A percentile compares a stretch with the other conserved stretches of the same genome.
Evolutionary conservation across 257 asterid species (phyloP).

Genomic region (Mitragyna speciosa): DNA sequence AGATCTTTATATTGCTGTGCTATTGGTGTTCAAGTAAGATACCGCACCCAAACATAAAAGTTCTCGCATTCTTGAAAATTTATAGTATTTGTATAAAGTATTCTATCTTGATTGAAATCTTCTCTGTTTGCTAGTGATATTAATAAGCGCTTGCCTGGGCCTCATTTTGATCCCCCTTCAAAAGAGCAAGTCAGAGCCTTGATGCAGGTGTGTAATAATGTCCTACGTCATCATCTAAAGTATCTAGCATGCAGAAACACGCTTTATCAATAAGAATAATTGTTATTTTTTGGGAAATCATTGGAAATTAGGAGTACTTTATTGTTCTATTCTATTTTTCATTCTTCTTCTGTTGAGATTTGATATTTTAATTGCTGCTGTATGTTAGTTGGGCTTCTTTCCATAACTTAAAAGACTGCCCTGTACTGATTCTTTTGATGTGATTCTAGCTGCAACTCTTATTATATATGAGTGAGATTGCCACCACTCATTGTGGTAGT

Average conservation of each 20-base stretch:
- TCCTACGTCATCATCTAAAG: not conserved
- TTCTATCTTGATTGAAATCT: not conserved
- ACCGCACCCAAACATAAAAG: not conserved
- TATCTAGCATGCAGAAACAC: not conserved
- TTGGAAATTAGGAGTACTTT: not conserved
- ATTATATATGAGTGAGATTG: not conserved
- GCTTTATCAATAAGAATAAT: not conserved
- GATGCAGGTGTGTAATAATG: conserved; percentile 48
- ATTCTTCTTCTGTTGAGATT: not conserved
- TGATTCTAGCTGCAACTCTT: not conserved
- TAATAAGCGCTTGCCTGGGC: conserved; percentile 90
- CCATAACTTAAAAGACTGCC: not conserved
- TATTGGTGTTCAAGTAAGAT: conserved; percentile 82
- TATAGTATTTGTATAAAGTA: not conserved
- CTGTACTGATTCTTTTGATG: not conserved
- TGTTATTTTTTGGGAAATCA: no score
- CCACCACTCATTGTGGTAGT: not conserved
- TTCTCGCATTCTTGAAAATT: not conserved
- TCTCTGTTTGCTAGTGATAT: conserved; percentile 56
- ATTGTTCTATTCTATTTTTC: not conserved
- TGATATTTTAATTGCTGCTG: not conserved
- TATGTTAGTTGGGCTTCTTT: not conserved
- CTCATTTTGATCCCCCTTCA: conserved; percentile 90
- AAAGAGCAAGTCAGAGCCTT: conserved; percentile 58
- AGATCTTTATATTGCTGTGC: conserved; percentile 82